phyloP scores from a whole-genome alignment of 441 rosid species.

The Eruca vesicaria region DNA sequence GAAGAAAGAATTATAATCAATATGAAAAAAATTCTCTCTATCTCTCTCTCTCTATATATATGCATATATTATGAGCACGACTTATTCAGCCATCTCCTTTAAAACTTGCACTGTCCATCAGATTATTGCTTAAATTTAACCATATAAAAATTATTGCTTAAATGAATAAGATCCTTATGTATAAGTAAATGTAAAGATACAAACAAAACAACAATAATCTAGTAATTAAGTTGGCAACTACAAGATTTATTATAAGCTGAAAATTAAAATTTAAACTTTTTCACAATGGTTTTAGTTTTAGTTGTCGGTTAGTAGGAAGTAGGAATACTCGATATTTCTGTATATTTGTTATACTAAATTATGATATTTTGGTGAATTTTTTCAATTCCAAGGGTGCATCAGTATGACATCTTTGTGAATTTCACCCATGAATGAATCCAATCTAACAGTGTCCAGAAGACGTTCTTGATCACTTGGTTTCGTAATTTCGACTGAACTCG shows the following conservation, averaged over 20 bases:
- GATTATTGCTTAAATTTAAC: constrained; percentile 3
- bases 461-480: too few species aligned
- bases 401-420: too few species aligned
- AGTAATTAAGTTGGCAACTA: not conserved
- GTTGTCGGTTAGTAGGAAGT: not conserved
- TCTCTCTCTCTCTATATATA: too few species aligned
- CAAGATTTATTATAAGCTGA: not conserved
- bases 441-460: too few species aligned
- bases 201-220: not conserved
- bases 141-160: constrained; percentile 7
- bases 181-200: too few species aligned
- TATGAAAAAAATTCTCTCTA: too few species aligned
- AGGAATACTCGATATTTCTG: not conserved
- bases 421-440: too few species aligned
- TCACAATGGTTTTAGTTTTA: not conserved
- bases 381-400: too few species aligned
- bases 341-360: too few species aligned
- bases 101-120: constrained; percentile 20
- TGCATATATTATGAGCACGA: not conserved
- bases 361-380: too few species aligned
- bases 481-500: too few species aligned
- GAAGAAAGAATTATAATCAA: not conserved
- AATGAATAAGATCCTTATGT: not conserved
- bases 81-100: not conserved
- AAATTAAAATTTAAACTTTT: too few species aligned